These are phyloP conservation scores for Leccinum incarnatum DNA, from an alignment of 768 basidiomycete genomes.

Conservation along the genomic window DNA sequence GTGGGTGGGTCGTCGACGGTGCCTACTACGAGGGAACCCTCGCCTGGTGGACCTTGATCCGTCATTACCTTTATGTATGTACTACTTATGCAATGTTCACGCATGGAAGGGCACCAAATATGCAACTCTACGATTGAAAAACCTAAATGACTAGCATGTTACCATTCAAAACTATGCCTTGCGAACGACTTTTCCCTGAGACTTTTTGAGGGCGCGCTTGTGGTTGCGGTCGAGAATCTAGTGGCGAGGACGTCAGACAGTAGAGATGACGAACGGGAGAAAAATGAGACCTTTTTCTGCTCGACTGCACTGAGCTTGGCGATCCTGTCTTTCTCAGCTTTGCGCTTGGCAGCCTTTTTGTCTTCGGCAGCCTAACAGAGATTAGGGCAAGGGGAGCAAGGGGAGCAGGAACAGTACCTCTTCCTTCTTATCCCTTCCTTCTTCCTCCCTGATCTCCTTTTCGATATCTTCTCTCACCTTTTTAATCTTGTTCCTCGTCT, in stretches of 20 bases:
- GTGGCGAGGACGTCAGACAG: not conserved
- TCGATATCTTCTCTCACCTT: slow-evolving; percentile 72
- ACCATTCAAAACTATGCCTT: slow-evolving; percentile 17
- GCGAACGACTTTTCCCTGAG: slow-evolving; percentile 58
- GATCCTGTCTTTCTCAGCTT: slow-evolving; percentile 69
- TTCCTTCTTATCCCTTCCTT: slow-evolving; percentile 64
- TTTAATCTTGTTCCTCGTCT: slow-evolving; percentile 76
- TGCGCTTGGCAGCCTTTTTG: slow-evolving; percentile 69
- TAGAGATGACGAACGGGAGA: not conserved
- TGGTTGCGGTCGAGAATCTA: slow-evolving; percentile 74
- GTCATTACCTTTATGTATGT: slow-evolving; percentile 7
- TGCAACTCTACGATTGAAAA: slow-evolving; percentile 14
- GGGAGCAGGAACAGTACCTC: slow-evolving; percentile 43
- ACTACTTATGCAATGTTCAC: slow-evolving; percentile 12
- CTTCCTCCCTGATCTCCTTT: slow-evolving; percentile 64
- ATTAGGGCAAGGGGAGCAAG: not conserved
- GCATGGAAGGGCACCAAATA: slow-evolving; percentile 3
- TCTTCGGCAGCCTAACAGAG: slow-evolving; percentile 49
- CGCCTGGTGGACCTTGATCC: slow-evolving; percentile 20
- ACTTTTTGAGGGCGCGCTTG: slow-evolving; percentile 66
- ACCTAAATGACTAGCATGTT: not conserved
- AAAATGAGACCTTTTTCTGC: slow-evolving; percentile 67
- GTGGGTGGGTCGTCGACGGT: slow-evolving; percentile 13
- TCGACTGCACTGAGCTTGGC: slow-evolving; percentile 73
- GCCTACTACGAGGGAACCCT: slow-evolving; percentile 16